Evolutionary conservation across 371 early-diverging fungal species (phyloP).

Genomic region (Batkoa obscura): DNA sequence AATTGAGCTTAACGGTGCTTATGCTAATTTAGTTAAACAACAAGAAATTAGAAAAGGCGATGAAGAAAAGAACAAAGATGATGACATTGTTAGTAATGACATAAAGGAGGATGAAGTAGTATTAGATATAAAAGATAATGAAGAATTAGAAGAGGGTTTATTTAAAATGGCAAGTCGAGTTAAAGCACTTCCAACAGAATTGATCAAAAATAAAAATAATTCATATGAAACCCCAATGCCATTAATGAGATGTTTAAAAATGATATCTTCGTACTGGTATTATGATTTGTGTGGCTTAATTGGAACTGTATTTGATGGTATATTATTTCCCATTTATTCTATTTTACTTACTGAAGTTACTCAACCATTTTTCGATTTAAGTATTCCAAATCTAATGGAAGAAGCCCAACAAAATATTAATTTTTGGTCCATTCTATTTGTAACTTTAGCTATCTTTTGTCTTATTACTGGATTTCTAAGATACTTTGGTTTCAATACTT

Average conservation of each 20-base stretch:
- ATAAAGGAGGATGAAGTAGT: constrained; percentile 6
- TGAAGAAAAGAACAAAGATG: neutral
- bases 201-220: neutral
- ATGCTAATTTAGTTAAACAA: constrained; percentile 36
- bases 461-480: constrained; percentile 26
- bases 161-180: no score
- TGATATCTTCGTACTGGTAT: constrained; percentile 19
- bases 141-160: neutral
- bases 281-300: constrained; percentile 15
- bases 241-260: neutral
- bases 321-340: constrained; percentile 19
- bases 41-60: neutral
- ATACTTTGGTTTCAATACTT: constrained; percentile 15
- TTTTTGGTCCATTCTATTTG: constrained; percentile 37
- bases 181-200: neutral
- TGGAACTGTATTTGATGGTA: constrained; percentile 15
- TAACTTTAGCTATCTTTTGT: constrained; percentile 27
- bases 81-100: neutral
- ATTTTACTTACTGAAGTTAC: constrained; percentile 12
- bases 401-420: constrained; percentile 14
- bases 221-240: neutral
- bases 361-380: neutral
- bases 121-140: neutral
- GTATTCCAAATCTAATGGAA: neutral
- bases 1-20: constrained; percentile 17